These are phyloP conservation scores for Dictyostelium firmibasis DNA, from an alignment of 78 protist species.

Conservation along the genomic window DNA sequence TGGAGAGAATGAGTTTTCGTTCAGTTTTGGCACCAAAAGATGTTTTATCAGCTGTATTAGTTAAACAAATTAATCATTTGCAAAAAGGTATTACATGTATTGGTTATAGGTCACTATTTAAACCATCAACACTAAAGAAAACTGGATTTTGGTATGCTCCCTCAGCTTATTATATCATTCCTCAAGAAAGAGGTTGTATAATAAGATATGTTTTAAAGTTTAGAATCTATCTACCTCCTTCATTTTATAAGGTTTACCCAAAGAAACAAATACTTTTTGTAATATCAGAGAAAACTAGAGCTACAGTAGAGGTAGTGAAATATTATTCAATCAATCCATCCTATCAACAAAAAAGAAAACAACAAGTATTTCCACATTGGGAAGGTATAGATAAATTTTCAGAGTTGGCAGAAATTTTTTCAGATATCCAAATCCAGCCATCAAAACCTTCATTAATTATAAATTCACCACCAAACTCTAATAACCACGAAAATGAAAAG, in stretches of 20 bases:
- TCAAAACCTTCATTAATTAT: neutral
- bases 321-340: neutral
- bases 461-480: neutral
- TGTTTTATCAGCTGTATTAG: neutral
- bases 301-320: neutral
- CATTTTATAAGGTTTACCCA: neutral
- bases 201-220: neutral
- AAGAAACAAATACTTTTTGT: neutral
- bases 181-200: conserved; percentile 35
- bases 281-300: neutral
- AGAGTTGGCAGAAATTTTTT: neutral
- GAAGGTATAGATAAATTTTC: neutral
- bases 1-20: neutral
- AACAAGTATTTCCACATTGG: neutral
- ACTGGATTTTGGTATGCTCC: conserved; percentile 26
- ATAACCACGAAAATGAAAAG: neutral
- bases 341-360: neutral
- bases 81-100: conserved; percentile 29
- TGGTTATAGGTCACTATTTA: conserved; percentile 21
- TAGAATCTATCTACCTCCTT: neutral
- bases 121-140: neutral
- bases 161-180: conserved; percentile 24
- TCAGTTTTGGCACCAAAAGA: conserved; percentile 1
- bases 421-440: neutral
- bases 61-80: conserved; percentile 2